phyloP scores from a whole-genome alignment of 2,329 filamentous ascomycete species.

The Penicillium sp. region DNA sequence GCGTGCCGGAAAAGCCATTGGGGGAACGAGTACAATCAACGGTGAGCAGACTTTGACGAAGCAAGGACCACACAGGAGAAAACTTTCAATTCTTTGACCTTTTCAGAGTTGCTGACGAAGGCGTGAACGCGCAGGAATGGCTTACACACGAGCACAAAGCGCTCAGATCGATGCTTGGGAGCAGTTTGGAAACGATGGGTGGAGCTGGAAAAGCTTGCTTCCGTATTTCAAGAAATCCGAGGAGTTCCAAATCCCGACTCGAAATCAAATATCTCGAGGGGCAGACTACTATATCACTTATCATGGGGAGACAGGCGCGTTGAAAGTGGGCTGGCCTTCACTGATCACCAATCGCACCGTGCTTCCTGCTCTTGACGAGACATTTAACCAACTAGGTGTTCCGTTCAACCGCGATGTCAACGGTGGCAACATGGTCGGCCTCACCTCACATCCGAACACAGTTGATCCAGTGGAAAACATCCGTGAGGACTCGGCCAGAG shows the following conservation, averaged over 20 bases:
- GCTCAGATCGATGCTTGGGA: conserved; percentile 38
- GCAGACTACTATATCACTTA: conserved; percentile 24
- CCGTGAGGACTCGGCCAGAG: conserved; percentile 45
- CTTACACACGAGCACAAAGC: conserved; percentile 34
- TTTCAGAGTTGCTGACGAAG: too few species aligned
- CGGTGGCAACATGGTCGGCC: conserved; percentile 42
- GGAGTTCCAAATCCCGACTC: conserved; percentile 21
- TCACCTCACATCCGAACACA: conserved; percentile 39
- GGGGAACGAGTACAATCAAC: conserved; percentile 43
- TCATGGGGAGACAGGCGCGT: conserved; percentile 26
- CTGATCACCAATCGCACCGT: conserved; percentile 20
- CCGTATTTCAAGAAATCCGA: conserved; percentile 30
- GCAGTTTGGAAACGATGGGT: conserved; percentile 26
- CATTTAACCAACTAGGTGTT: conserved; percentile 35
- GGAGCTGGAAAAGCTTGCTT: conserved; percentile 29
- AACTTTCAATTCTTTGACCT: too few species aligned
- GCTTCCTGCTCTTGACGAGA: conserved; percentile 32
- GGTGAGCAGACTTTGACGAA: conserved; percentile 16
- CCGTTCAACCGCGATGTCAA: conserved; percentile 41
- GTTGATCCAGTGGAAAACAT: conserved; percentile 34
- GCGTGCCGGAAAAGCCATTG: conserved; percentile 40
- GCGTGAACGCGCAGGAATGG: conserved; percentile 26
- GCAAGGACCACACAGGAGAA: too few species aligned
- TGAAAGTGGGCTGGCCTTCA: conserved; percentile 26
- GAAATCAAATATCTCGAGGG: conserved; percentile 19